Conservation (phyloP, 305 asterid genomes). For the Plantago coronopus region DNA sequence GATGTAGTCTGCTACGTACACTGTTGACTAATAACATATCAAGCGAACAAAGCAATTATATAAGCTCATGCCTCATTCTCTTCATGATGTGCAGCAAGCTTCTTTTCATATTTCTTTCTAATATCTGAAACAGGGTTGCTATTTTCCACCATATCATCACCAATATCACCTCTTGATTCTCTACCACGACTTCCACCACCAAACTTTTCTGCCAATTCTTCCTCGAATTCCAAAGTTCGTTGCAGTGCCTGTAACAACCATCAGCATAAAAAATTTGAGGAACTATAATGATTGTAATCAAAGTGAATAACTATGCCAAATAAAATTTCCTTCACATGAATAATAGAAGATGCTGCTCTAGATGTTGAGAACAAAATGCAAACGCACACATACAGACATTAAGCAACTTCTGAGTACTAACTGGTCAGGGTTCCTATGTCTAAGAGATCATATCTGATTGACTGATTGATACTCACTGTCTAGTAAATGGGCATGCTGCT, state of each 20-base stretch:
- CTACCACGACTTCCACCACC: slow-evolving; percentile 73
- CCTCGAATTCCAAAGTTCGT: slow-evolving; percentile 95
- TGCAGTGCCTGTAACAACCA: slow-evolving; percentile 38
- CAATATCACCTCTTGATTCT: slow-evolving; percentile 55
- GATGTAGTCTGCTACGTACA: slow-evolving; percentile 21
- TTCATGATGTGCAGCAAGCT: slow-evolving; percentile 75
- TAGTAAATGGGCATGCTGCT: background rate
- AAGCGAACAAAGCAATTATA: slow-evolving; percentile 24
- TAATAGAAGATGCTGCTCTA: background rate
- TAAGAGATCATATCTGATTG: background rate
- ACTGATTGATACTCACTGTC: background rate
- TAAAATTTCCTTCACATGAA: slow-evolving; percentile 12
- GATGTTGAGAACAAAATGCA: background rate
- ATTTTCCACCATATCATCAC: slow-evolving; percentile 59
- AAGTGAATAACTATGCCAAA: slow-evolving; percentile 1
- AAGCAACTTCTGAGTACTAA: background rate
- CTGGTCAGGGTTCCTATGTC: background rate
- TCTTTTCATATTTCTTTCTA: slow-evolving; percentile 93
- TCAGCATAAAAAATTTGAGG: slow-evolving; percentile 17
- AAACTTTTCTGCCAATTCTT: slow-evolving; percentile 93
- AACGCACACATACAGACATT: background rate
- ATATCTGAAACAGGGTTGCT: slow-evolving; percentile 75
- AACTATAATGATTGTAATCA: background rate
- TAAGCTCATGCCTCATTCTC: slow-evolving; percentile 58
- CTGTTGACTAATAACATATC: slow-evolving; percentile 5